Evolutionary conservation across 495 filamentous ascomycete genomes (phyloP).

Genomic region (Haplographium delicatum): DNA sequence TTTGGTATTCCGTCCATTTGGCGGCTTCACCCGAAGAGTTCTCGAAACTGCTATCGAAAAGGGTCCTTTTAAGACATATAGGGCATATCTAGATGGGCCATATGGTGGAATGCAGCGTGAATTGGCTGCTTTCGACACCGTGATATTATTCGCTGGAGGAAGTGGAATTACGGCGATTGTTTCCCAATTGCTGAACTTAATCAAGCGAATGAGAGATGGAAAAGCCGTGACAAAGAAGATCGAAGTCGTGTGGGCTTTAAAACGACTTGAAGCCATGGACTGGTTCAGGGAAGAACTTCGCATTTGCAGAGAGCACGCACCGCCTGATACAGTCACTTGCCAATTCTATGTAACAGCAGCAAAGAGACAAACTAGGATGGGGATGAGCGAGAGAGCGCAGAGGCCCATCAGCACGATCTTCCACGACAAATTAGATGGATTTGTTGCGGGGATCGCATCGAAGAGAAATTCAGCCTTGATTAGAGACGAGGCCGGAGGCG

Average conservation of each 20-base stretch:
- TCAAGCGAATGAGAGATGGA: conserved; percentile 89
- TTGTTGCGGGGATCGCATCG: conserved; percentile 71
- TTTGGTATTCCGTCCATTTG: conserved; percentile 85
- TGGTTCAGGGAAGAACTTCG: conserved; percentile 96
- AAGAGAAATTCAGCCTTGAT: conserved; percentile 81
- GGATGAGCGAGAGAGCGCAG: conserved; percentile 43
- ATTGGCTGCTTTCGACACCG: conserved; percentile 88
- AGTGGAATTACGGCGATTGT: conserved; percentile 93
- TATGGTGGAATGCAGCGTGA: conserved; percentile 93
- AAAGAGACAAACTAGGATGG: conserved; percentile 44
- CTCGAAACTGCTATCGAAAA: conserved; percentile 71
- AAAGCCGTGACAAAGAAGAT: conserved; percentile 89
- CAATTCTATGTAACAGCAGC: conserved; percentile 87
- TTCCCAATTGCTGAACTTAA: conserved; percentile 81
- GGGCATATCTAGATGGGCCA: conserved; percentile 86
- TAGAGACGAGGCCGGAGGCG: conserved; percentile 72
- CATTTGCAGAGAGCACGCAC: conserved; percentile 80
- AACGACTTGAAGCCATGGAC: conserved; percentile 85
- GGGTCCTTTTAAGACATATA: conserved; percentile 80
- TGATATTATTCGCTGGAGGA: conserved; percentile 87
- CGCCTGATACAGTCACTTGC: conserved; percentile 78
- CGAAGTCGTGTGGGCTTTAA: conserved; percentile 86
- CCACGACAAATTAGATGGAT: conserved; percentile 78
- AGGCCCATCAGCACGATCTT: conserved; percentile 62
- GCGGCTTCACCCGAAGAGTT: conserved; percentile 80